Evolutionary conservation across 257 asterid genomes (phyloP).

Genomic region (Sherardia arvensis): DNA sequence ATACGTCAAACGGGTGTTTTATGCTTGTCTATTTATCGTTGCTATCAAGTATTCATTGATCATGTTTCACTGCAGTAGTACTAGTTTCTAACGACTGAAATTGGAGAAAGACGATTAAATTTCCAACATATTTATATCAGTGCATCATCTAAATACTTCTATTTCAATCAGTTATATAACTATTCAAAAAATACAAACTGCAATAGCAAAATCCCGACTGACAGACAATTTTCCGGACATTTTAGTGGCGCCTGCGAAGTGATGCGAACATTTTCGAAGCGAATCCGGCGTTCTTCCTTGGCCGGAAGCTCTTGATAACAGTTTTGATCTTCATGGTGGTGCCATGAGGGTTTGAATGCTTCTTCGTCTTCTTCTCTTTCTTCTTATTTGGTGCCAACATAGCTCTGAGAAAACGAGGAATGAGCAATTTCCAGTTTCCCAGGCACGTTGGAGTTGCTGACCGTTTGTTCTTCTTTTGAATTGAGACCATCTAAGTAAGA

Average conservation of each 20-base stretch:
- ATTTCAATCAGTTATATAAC: too few species aligned
- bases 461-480: constrained; percentile 14
- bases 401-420: constrained; percentile 29
- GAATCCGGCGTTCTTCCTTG: constrained; percentile 5
- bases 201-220: too few species aligned
- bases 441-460: constrained; percentile 25
- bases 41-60: too few species aligned
- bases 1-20: too few species aligned
- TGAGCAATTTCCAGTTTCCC: constrained; percentile 28
- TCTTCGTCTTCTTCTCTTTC: background rate
- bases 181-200: too few species aligned
- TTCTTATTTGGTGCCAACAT: background rate
- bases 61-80: too few species aligned
- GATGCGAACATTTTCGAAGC: constrained; percentile 11
- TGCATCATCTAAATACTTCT: too few species aligned
- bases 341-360: background rate
- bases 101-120: too few species aligned
- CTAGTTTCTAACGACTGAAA: too few species aligned
- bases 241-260: constrained; percentile 1
- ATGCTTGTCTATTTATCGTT: too few species aligned
- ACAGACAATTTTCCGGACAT: background rate
- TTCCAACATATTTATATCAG: too few species aligned
- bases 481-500: constrained; percentile 18
- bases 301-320: constrained; percentile 9
- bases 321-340: constrained; percentile 7